Base-by-base conservation (phyloP, 1,139 yeast species). In the Yamadazyma oceani region DNA sequence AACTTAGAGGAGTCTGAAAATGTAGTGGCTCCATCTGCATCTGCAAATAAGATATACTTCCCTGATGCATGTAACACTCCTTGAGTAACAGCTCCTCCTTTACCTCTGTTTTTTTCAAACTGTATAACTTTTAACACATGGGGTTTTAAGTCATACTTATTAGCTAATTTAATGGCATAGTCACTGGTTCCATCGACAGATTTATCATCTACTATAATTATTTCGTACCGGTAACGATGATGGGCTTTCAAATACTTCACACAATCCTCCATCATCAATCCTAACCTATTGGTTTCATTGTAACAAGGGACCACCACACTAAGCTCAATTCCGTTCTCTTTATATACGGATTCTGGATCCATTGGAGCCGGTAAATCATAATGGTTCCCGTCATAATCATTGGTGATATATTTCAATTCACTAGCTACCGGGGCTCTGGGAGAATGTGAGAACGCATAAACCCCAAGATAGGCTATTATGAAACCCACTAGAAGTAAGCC, bases 61-160 rank as follows among this genome's bases (percentile, higher is more conserved):
- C 98, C 98, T 34, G 88, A 69, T 7, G 82, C 64, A 54, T 81
- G 82, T 53, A 84, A 75, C 62, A 92, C 69, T 3, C 98, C 98
- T 58, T 92, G 97, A 13, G 95, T 81, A 0, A 94, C 98, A 0
- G 97, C 98, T 7, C 98, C 98, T 15, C 98, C 98, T 62, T 92
- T 92, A 21, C 98, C 98, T 51, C 98, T 73, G 57, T 92, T 92
- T 45, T 78, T 61, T 27, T 64, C 76, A 44, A 92, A 70, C 48
- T 74, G 75, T 21, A 88, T 73, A 29, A 88, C 90, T 46, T 90
- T 70, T 57, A 94, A 54, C 31, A 72, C 71, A 36, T 81, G 85
- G 0, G 89, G 82, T 21, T 58, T 43, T 37, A 87, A 60, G 2
- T 64, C 58, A 45, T 70, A 70, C 25, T 70, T 57, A 5, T 50